Evolutionary conservation across 176 grass and related monocot genomes (phyloP).

Genomic region (Thalia dealbata): DNA sequence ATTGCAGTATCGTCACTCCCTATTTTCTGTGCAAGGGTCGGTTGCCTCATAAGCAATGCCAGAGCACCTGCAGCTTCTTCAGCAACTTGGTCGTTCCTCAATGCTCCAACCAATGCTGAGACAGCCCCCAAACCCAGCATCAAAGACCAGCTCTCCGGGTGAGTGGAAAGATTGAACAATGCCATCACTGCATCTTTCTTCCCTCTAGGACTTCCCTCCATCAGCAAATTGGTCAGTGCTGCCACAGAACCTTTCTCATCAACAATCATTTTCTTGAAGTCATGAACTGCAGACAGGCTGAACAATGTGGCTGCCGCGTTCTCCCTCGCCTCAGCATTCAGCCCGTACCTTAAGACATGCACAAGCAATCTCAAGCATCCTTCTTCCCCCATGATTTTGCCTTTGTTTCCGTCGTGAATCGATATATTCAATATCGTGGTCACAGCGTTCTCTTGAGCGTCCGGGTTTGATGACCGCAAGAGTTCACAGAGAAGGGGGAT

Average conservation of each 20-base stretch:
- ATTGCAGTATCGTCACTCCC: constrained; percentile 48
- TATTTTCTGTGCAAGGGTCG: constrained; percentile 42
- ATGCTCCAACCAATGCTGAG: constrained; percentile 46
- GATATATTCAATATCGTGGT: constrained; percentile 83
- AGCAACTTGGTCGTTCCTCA: constrained; percentile 55
- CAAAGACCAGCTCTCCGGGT: constrained; percentile 58
- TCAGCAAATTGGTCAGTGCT: constrained; percentile 61
- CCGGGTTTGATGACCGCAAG: constrained; percentile 38
- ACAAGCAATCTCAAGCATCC: constrained; percentile 58
- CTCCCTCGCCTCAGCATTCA: constrained; percentile 69
- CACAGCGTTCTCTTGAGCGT: constrained; percentile 87
- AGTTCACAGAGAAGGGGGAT: constrained; percentile 57
- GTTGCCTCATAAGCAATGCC: constrained; percentile 65
- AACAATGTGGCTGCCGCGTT: constrained; percentile 94
- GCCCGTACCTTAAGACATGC: constrained; percentile 61
- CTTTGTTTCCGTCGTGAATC: constrained; percentile 78
- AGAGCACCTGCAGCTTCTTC: constrained; percentile 68
- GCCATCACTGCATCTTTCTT: constrained; percentile 98
- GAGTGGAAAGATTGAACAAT: constrained; percentile 87
- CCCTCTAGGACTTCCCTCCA: constrained; percentile 60
- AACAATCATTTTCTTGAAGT: constrained; percentile 83
- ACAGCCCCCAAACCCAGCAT: constrained; percentile 64
- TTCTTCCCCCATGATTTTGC: constrained; percentile 65
- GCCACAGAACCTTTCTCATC: constrained; percentile 56
- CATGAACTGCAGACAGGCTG: constrained; percentile 85